A percentile compares a stretch with the other conserved stretches of the same genome.
Evolutionary conservation across 148 eudicot genomes (phyloP).

Genomic region (Heliosperma pusillum): DNA sequence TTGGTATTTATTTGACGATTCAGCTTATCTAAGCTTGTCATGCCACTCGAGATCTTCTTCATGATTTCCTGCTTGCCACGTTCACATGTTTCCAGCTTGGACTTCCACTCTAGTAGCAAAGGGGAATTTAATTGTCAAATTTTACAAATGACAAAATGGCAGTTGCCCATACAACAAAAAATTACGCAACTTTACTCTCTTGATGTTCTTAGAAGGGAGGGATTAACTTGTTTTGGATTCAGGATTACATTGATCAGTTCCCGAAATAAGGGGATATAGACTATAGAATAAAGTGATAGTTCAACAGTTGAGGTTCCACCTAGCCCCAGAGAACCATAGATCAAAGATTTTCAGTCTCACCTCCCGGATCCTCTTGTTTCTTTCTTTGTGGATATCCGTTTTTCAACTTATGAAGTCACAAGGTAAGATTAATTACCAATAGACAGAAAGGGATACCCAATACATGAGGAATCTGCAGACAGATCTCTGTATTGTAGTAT

Average conservation of each 20-base stretch:
- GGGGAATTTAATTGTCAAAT: neutral
- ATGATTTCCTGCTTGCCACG: conserved; percentile 73
- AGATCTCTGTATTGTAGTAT: neutral
- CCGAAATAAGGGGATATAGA: neutral
- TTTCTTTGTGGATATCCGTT: neutral
- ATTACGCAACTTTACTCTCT: neutral
- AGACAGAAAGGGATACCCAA: neutral
- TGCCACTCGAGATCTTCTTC: conserved; percentile 80
- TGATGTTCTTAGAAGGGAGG: neutral
- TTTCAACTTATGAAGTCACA: neutral
- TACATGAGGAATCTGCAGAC: neutral
- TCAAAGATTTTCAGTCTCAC: neutral
- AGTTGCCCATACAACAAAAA: neutral
- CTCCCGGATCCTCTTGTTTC: neutral
- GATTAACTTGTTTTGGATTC: neutral
- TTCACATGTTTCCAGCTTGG: conserved; percentile 79
- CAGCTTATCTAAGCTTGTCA: conserved; percentile 70
- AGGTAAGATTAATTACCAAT: neutral
- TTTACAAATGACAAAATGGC: neutral
- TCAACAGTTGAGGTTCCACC: neutral
- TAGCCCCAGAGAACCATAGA: neutral
- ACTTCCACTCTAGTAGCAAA: conserved; percentile 59
- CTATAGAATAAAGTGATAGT: neutral
- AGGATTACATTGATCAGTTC: neutral
- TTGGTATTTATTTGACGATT: conserved; percentile 72